Conservation (phyloP, 2,329 filamentous ascomycete species). For the Paecilomyces sp. region DNA sequence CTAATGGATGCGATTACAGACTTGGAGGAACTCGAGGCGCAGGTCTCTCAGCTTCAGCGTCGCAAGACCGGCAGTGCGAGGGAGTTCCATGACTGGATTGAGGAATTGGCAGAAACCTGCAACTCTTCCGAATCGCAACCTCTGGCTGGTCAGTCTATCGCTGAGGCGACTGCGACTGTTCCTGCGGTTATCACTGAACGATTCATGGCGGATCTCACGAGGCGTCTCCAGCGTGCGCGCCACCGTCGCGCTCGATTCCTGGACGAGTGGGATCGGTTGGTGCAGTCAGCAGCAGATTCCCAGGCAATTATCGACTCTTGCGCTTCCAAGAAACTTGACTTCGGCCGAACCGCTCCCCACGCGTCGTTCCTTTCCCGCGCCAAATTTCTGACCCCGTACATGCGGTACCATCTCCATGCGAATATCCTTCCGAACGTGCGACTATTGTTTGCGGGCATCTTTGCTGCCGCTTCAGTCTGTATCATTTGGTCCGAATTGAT, state of each 20-base stretch:
- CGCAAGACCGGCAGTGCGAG: constrained; percentile 71
- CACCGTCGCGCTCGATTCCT: constrained; percentile 78
- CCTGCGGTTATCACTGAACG: constrained; percentile 86
- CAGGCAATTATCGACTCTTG: constrained; percentile 80
- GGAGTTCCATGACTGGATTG: constrained; percentile 88
- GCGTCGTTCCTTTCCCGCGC: constrained; percentile 49
- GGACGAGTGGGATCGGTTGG: constrained; percentile 75
- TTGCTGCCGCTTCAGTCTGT: constrained; percentile 68
- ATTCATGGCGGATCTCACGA: constrained; percentile 83
- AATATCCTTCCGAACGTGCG: constrained; percentile 64
- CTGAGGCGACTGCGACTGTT: constrained; percentile 41
- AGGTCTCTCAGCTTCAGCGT: constrained; percentile 70
- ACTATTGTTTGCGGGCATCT: constrained; percentile 57
- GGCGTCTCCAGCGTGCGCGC: constrained; percentile 71
- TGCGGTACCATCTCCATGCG: constrained; percentile 70
- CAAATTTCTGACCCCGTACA: constrained; percentile 68
- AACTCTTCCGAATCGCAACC: constrained; percentile 57
- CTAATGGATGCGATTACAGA: constrained; percentile 76
- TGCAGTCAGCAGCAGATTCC: constrained; percentile 65
- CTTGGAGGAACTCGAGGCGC: constrained; percentile 72
- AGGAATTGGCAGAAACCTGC: constrained; percentile 76
- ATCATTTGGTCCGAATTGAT: constrained; percentile 93
- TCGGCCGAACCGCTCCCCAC: constrained; percentile 53
- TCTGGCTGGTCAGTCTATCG: constrained; percentile 26
- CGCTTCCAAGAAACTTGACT: constrained; percentile 71